Evolutionary conservation across 495 filamentous ascomycete species (phyloP), one percentile per base, ranked within the genome.

Genomic region (Evernia prunastri): DNA sequence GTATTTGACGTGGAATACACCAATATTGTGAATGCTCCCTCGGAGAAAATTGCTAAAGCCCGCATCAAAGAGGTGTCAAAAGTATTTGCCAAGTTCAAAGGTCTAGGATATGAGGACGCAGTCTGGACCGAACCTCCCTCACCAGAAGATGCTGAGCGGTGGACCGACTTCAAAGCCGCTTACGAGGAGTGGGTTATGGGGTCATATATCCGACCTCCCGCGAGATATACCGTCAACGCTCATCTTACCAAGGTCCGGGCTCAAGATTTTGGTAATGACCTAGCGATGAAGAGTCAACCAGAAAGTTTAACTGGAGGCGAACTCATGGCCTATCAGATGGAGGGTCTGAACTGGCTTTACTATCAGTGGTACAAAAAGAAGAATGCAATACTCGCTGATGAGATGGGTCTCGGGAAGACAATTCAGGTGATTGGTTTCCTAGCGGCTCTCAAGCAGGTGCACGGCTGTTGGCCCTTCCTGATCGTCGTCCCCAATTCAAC

Each of bases 371-470:
- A 89, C 65, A 77, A 83, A 56, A 79, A 86, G 65, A 82, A 89
- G 65, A 97, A 95, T 69, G 87, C 88, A n/a, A 94, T 99, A 69
- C 83, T 99, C 4, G 95, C 95, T 3, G 95, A 99, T 69, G 95
- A 99, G 72, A 99, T 99, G 95, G 95, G 95, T 7, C 84, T 99
- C 13, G 95, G 95, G 33, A 99, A 99, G 78, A 99, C 95, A 0
- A 89, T 99, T 56, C 95, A 99, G 72, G 84, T 97, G 58, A 92
- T 99, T 61, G 86, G 85, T 4, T 82, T 96, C 58, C 77, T 99
- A 12, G 84, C 89, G 12, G 84, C 88, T 18, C 74, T 99, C n/a
- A 82, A 89, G 36, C 80, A 89, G 67, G 85, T 90, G 39, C 91
- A 93, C 49, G 80, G 80, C 56, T 89, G 90, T 72, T 99, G 89